Base-by-base conservation (phyloP, 2,329 filamentous ascomycete species). In the Coleophoma crateriformis region DNA sequence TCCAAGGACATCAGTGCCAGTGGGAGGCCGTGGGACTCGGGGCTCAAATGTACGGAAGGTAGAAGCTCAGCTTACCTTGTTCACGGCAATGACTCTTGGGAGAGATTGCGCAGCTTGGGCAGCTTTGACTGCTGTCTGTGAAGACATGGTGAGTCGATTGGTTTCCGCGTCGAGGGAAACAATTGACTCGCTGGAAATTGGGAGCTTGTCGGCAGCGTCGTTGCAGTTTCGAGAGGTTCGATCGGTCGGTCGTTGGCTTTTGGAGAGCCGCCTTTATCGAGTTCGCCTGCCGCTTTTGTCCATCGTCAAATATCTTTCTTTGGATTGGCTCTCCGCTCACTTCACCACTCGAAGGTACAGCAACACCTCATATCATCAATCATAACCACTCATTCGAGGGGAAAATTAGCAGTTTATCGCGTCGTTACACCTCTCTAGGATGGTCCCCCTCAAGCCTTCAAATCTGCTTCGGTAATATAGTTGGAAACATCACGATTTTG, bases 101-200 rank as follows among this genome's bases (percentile, higher is more conserved):
- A 72, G 75, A 61, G 74, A 74, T 65, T 81, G 81, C 50, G 74
- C 75, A 61, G 74, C 74, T 65, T 81, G 81, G 49, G 74, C 73
- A 64, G 71, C 78, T 71, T 83, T 81, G 59, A 79, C 78, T 61
- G 78, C 80, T 32, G 57, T 54, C 48, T 60, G 55, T 19, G 64
- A 64, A 40, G 64, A 63, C 82, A 85, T 85, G 17, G 22, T 58
- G 52, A 58, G 53, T 33, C 41, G 41, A 15, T 44, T 44, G 41
- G 41, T 38, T 38, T 38, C 35, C 14, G 13, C 27, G 27, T 27
- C 27, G 27, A 5, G 14, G 35, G 15, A 38, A 38, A 19, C 41
- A 44, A 44, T 15, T 27, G 41, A 33, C 53, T 58, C 52, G 57
- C 22, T 15, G 85, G 84, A 82, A 27, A 27, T 27, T 27, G 27